A percentile compares a stretch with the other conserved stretches of the same genome.
These are phyloP conservation scores for Friedmanniomyces endolithicus DNA, from an alignment of 495 filamentous ascomycete genomes.

Conservation along the genomic window DNA sequence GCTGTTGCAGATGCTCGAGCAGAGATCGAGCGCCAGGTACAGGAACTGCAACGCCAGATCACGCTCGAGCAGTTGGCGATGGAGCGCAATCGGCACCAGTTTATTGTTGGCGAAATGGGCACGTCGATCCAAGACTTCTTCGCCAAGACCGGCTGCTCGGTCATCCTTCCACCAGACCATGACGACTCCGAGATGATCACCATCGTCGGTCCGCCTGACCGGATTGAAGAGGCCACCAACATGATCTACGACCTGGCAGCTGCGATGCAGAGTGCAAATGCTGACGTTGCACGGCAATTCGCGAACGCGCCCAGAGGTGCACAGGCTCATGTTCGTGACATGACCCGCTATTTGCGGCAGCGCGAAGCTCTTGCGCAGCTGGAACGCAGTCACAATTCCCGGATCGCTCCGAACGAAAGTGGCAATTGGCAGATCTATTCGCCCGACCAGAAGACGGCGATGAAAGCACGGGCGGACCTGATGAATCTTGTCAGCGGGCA, in stretches of 20 bases:
- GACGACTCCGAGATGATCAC: conserved; percentile 71
- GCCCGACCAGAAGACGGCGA: conserved; percentile 67
- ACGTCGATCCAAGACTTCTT: conserved; percentile 74
- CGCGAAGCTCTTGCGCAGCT: conserved; percentile 64
- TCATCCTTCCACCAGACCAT: conserved; percentile 60
- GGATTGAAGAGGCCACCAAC: conserved; percentile 59
- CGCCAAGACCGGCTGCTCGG: conserved; percentile 75
- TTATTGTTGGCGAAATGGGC: conserved; percentile 73
- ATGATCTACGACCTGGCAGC: conserved; percentile 71
- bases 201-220: conserved; percentile 65
- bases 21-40: conserved; percentile 63
- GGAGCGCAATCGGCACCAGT: conserved; percentile 70
- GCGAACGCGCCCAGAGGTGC: conserved; percentile 57
- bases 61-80: conserved; percentile 61
- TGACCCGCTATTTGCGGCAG: conserved; percentile 72
- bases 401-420: conserved; percentile 61
- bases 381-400: conserved; percentile 62
- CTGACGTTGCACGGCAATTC: conserved; percentile 68
- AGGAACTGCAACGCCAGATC: conserved; percentile 57
- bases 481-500: conserved; percentile 66
- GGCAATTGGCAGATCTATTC: conserved; percentile 75
- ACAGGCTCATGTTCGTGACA: conserved; percentile 63
- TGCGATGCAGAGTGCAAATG: conserved; percentile 62
- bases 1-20: conserved; percentile 68
- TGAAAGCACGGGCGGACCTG: conserved; percentile 70